Evolutionary conservation across 2,329 filamentous ascomycete species (phyloP), one percentile per base, ranked within the genome.

Genomic region (Neurospora sp.): DNA sequence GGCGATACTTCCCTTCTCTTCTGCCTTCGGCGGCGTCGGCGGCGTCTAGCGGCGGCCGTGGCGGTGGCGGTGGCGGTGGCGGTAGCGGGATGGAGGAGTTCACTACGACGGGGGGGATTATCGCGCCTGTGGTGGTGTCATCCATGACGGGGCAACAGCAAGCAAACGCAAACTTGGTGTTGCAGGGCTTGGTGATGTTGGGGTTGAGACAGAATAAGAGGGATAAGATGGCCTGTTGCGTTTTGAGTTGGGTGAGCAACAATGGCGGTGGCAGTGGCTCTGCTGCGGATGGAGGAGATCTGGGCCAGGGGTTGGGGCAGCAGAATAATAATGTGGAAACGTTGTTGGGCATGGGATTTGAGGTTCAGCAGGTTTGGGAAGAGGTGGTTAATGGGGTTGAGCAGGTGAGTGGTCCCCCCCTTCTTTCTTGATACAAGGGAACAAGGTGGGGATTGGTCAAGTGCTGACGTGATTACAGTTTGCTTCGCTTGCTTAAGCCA

Each of bases 181-280:
- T 88, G 15, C 93, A 96, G 80, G 93, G 93, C 0, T 80, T 97
- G 73, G 91, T 93, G 15, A 80, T 96, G 72, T 88, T 97, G 81
- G 92, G 91, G 0, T 89, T 96, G 76, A 87, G 91, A 70, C 93
- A 96, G 80, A 91, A 93, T 78, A 95, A 94, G 79, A 87, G 87
- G 74, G 88, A 94, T 77, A 92, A 89, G 89, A 71, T 62, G 52
- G 52, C 23, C 17, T 17, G 52, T 62, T 91, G 90, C 68, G 83
- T 96, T 66, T 80, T 97, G 70, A 93, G 93, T 78, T 94, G 92
- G 87, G 93, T 96, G 81, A 62, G 52, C 19, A 58, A 52, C 23
- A 40, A 42, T 19, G n/a, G 42, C 10, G 17, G 40, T 10, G 0
- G 33, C 33, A 33, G 52, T 28, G 2, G 15, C 19, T 23, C 19